Evolutionary conservation across 768 basidiomycete species (phyloP), one percentile per base, ranked within the genome.

Genomic region (Termitomyces sp.): DNA sequence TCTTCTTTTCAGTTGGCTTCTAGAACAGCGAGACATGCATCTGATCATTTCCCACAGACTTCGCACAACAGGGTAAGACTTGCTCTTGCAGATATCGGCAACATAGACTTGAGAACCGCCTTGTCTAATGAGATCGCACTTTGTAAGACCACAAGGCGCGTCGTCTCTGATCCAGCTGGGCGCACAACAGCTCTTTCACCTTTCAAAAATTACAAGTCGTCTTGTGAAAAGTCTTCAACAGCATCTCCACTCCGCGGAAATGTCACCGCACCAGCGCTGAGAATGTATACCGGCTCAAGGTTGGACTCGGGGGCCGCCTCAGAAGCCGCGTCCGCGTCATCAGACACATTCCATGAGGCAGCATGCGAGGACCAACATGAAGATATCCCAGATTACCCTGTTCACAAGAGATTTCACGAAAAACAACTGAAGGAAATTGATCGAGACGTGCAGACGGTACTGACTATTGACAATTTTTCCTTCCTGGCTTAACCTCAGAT

Each of bases 161-260:
- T 72, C 24, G 70, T 72, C 40, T 74, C 72, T 26, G 71, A 74
- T 51, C 72, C 72, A 9, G 48, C 66, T 51, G 48, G 58, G 14
- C 54, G 32, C 57, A 59, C 38, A 43, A 5, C 16, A 35, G 56
- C 28, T 50, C 38, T 56, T 24, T 57, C 38, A 18, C 44, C 56
- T 41, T 40, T 40, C 16, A 28, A 26, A 30, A 20, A 9, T 32
- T 33, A 32, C 20, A 45, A 40, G 16, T 32, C 54, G 20, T 45
- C 38, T 41, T 24, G 13, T 13, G 49, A 60, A 7, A 49, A 50
- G 6, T 30, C 49, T 43, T 35, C 45, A 10, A 48, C 51, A 47
- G 9, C 40, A 14, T 26, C 38, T 16, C 10, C 53, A 45, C 38
- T 53, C 9, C 53, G 44, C 14, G 44, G 45, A 22, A 55, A 61